Percentiles rank a stretch among this genome's conserved stretches.
These are phyloP conservation scores for Pythium dissotocum DNA, from an alignment of 352 stramenopile genomes.

Conservation along the genomic window DNA sequence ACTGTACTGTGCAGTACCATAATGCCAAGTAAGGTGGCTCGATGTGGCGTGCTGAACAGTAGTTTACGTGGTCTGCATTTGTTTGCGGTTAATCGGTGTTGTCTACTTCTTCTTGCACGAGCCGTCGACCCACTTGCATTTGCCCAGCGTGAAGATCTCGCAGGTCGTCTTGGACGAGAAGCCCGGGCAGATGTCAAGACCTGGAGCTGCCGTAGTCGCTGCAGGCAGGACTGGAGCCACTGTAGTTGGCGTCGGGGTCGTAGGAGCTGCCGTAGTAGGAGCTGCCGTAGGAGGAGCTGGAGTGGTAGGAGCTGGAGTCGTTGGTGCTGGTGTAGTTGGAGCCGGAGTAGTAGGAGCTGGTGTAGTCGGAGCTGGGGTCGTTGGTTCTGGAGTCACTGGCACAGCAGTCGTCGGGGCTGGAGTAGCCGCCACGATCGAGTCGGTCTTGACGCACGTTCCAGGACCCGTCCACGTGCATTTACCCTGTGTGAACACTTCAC, in stretches of 20 bases:
- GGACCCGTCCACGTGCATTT: conserved; percentile 22
- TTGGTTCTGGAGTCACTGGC: neutral
- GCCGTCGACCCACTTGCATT: neutral
- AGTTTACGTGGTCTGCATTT: neutral
- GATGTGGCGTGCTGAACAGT: neutral
- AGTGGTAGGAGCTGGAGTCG: neutral
- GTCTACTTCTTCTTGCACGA: neutral
- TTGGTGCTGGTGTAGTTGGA: neutral
- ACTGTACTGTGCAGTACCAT: no score
- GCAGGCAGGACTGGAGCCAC: no score
- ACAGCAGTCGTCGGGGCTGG: neutral
- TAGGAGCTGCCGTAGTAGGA: no score
- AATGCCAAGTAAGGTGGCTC: neutral
- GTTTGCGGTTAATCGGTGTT: neutral
- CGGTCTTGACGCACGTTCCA: conserved; percentile 21
- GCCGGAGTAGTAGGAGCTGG: neutral
- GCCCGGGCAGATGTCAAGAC: neutral
- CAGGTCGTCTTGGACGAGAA: neutral
- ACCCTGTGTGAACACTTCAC: conserved; percentile 31
- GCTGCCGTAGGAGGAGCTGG: neutral
- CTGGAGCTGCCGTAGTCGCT: neutral
- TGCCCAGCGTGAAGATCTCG: neutral
- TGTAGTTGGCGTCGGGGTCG: no score
- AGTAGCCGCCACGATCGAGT: neutral
- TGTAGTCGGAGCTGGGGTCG: neutral